Evolutionary conservation across 31 red algal species (phyloP), one percentile per base, ranked within the genome.

Genomic region (Bonnemaisonia californica): DNA sequence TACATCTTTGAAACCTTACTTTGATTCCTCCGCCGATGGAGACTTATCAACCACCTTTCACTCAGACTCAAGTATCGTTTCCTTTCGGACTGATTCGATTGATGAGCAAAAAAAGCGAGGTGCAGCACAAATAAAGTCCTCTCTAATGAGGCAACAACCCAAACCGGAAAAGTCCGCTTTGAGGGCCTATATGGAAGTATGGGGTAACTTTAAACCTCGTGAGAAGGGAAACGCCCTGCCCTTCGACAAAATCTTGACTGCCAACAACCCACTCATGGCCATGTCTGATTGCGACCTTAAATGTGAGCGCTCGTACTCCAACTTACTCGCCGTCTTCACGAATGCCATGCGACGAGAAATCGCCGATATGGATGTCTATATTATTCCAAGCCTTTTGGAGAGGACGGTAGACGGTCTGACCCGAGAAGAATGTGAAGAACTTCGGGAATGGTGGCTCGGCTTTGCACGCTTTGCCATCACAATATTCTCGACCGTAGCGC

Each of bases 331-430:
- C 33, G 16, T 74, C 21, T 22, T 74, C 0, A 24, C 38, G 12
- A 74, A 74, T 35, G 22, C 70, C 24, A 54, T 74, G 22, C 70
- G 70, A 54, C 38, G 70, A 11, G 70, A 74, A 31, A 54, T 74
- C 21, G 70, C 70, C 38, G 70, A 74, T 22, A 74, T 74, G 70
- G 22, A 55, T 3, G 38, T 74, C 8, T 31, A 48, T 22, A 74
- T 74, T 54, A 37, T 74, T 22, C 70, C 70, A 8, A 31, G 41
- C 7, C 36, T 74, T 23, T 3, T 74, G 5, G 70, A 74, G 41
- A 18, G 41, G 23, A 74, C 41, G 0, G 33, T 23, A 11, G 22
- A 12, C 23, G 11, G 34, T 11, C 36, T 74, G 24, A 30, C 41
- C 13, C 22, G 33, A n/a, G n/a, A n/a, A 35, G 70, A 74, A 35